Evolutionary conservation across 129 eudicot species (phyloP), one percentile per base, ranked within the genome.

Genomic region (Silybum marianum): DNA sequence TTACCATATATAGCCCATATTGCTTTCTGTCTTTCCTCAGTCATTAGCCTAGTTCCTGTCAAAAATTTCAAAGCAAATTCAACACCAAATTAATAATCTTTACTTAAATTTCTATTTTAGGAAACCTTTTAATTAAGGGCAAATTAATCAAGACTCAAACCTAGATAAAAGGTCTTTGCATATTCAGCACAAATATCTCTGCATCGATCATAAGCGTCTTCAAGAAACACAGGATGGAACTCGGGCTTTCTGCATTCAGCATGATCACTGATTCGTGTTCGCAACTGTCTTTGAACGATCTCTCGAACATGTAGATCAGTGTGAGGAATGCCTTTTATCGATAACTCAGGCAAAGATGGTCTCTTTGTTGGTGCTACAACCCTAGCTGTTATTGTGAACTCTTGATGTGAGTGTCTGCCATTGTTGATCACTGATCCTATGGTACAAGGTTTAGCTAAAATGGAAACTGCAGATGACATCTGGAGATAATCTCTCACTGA

Each of bases 1-100:
- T 81, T 74, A 91, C 99, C 99, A 88, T 92, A 95, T 22, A 92
- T 87, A 70, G 99, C 99, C 99, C 99, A 95, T 69, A 95, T 91
- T 11, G 99, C 99, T 69, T 86, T 90, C 81, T 85, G 88, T 79
- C 93, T 87, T 79, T 95, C 97, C 82, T 88, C 90, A 19, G 99
- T 92, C 99, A 95, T 92, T 32, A 95, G 62, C 78, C 86, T 81
- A 12, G 98, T 92, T 81, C 99, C 99, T 95, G 82, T 75, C 25
- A 73, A 66, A 73, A 66, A 70, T 22, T 26, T 63, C 26, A 78
- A 78, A 78, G 13, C 65, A 73, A 60, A 70, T 39, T 48, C 66
- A 79, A 14, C 70, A 83, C 26, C 48, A 44, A 78, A 6, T 21
- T 1, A 9, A 67, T 5, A 8, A 39, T 9, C 60, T n/a, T n/a